Base-by-base conservation (phyloP, 768 basidiomycete genomes). In the Harrya chromipes region DNA sequence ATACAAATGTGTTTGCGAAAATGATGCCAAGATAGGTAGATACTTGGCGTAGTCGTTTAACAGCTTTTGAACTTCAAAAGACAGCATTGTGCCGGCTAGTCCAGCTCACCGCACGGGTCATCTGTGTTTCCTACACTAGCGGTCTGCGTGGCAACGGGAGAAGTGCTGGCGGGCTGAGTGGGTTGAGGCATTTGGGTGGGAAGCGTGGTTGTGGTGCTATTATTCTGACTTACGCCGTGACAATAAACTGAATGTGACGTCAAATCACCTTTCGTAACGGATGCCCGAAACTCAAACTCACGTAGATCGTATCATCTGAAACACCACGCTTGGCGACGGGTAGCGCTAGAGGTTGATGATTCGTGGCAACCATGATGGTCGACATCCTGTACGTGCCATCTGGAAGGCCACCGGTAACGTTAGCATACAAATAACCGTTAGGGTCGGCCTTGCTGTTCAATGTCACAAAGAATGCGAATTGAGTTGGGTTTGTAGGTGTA, bases 381-480 rank as follows among this genome's bases (percentile, higher is more conserved):
- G 68, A 64, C 53, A 82, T 58, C 54, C 70, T 71, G 66, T 82
- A 83, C 13, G 65, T 50, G 40, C 84, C 84, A 23, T 69, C 72
- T 10, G 75, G 72, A 7, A 86, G 72, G 40, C 84, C 84, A 24
- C 70, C 74, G 1, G 72, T 68, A 49, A 86, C 78, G 20, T 67
- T 69, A 17, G 75, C 70, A 34, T 72, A 65, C 6, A 84, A 69
- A 10, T 72, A 37, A 4, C 83, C 84, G 46, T 58, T 65, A 29
- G 65, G 66, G 13, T 79, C 73, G 1, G 71, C 70, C 49, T 54
- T 57, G 10, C 50, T 58, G 60, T 80, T 82, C 57, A 85, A 51
- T 34, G 73, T 74, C 61, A 72, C 75, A 74, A 85, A 86, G 67
- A 80, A 85, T 11, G 75, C 75, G 49, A 85, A 85, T 26, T 69